Conservation (phyloP, 2,329 filamentous ascomycete species). For the Ilyonectria sp. region DNA sequence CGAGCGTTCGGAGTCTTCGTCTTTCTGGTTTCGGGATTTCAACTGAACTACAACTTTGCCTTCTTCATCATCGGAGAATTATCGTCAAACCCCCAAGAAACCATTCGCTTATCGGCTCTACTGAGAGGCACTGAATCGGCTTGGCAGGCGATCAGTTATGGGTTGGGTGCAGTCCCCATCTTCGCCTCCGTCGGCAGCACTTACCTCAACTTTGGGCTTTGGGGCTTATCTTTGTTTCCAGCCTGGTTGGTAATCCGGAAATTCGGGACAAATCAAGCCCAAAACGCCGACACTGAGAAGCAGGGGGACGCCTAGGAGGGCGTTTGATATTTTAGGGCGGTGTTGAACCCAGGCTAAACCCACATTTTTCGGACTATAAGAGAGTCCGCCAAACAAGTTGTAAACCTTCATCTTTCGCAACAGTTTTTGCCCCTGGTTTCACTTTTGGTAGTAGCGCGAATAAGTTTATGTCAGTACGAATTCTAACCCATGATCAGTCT, state of each 20-base stretch:
- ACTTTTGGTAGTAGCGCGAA: too few species aligned
- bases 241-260: conserved; percentile 71
- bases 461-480: too few species aligned
- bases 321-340: too few species aligned
- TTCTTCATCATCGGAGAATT: conserved; percentile 79
- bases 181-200: conserved; percentile 75
- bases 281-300: conserved; percentile 11
- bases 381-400: too few species aligned
- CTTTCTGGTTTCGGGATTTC: conserved; percentile 76
- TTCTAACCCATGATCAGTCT: too few species aligned
- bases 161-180: conserved; percentile 70
- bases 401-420: too few species aligned
- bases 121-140: conserved; percentile 78
- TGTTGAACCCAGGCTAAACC: too few species aligned
- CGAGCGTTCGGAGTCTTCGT: conserved; percentile 75
- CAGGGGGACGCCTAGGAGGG: background rate
- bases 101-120: conserved; percentile 75
- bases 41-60: conserved; percentile 79
- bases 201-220: conserved; percentile 78
- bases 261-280: background rate
- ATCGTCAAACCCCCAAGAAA: conserved; percentile 70
- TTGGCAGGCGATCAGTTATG: conserved; percentile 79
- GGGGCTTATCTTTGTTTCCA: conserved; percentile 72
- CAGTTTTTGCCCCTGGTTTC: too few species aligned
- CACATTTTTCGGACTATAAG: too few species aligned